phyloP scores from a whole-genome alignment of 345 rosid species.

The Dovyalis caffra region DNA sequence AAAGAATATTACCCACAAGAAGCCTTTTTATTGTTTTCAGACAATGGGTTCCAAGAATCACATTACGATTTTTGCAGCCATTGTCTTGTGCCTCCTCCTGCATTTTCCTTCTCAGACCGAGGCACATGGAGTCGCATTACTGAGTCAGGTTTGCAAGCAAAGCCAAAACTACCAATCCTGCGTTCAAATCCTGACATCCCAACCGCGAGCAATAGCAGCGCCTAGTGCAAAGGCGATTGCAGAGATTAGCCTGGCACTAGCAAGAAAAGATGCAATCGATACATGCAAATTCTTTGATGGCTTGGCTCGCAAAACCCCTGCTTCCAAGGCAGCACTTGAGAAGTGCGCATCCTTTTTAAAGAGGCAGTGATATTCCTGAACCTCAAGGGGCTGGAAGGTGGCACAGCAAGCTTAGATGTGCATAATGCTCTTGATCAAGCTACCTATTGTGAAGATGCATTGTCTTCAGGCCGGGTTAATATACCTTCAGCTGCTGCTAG shows the following conservation, averaged over 20 bases:
- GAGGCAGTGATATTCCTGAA: background rate
- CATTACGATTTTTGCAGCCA: background rate
- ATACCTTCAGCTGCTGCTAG: background rate
- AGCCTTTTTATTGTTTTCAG: background rate
- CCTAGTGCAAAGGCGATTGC: background rate
- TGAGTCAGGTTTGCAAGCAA: background rate
- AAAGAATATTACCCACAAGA: background rate
- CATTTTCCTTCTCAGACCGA: background rate
- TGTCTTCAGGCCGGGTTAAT: constrained; percentile 3
- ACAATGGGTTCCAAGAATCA: constrained; percentile 6
- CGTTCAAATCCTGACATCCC: background rate
- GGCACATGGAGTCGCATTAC: background rate
- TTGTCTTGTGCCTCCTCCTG: background rate
- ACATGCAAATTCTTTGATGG: background rate
- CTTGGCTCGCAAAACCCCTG: background rate
- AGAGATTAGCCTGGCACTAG: background rate
- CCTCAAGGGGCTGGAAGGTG: constrained; percentile 8
- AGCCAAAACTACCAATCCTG: background rate
- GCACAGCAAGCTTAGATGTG: constrained; percentile 22
- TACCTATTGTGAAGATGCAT: constrained; percentile 1
- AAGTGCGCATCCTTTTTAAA: background rate
- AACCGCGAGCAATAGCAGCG: background rate
- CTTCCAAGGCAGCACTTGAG: background rate
- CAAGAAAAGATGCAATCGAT: background rate
- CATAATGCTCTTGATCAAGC: constrained; percentile 22